Conservation (phyloP, 2,329 filamentous ascomycete genomes). For the Metarhizium brunneum region DNA sequence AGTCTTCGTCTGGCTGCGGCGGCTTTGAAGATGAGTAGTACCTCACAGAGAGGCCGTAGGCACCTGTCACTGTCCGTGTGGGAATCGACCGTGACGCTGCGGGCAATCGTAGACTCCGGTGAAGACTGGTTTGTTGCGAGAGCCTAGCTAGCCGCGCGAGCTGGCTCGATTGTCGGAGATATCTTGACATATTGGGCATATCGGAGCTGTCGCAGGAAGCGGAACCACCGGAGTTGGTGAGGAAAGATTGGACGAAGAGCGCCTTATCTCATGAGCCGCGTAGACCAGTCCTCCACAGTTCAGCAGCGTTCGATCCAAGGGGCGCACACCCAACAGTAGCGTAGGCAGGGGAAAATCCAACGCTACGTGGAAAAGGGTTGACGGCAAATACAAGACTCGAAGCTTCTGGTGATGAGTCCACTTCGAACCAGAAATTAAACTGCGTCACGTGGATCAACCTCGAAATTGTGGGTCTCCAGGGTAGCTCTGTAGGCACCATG, state of each 20-base stretch:
- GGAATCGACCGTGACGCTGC: slow-evolving; percentile 20
- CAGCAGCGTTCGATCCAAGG: background rate
- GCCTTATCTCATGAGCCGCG: slow-evolving; percentile 24
- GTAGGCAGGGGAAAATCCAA: slow-evolving; percentile 10
- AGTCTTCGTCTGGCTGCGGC: slow-evolving; percentile 28
- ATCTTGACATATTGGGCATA: slow-evolving; percentile 48
- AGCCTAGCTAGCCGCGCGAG: slow-evolving; percentile 53
- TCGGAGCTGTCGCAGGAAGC: slow-evolving; percentile 20
- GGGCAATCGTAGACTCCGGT: slow-evolving; percentile 31
- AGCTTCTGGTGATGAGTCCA: slow-evolving; percentile 19
- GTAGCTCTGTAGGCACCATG: background rate
- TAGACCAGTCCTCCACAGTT: slow-evolving; percentile 12
- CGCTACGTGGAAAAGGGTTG: background rate
- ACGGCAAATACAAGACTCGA: slow-evolving; percentile 4
- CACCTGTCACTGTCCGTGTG: slow-evolving; percentile 25
- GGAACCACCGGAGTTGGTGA: slow-evolving; percentile 24
- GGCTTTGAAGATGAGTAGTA: slow-evolving; percentile 28
- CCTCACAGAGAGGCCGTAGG: slow-evolving; percentile 24
- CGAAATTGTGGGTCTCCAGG: slow-evolving; percentile 4
- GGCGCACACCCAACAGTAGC: slow-evolving; percentile 11
- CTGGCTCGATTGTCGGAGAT: slow-evolving; percentile 57
- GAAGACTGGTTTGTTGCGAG: slow-evolving; percentile 41
- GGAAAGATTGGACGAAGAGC: slow-evolving; percentile 12
- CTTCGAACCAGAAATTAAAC: slow-evolving; percentile 18
- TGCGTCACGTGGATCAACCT: slow-evolving; percentile 18